Evolutionary conservation across 1,284 basidiomycete species (phyloP), one percentile per base, ranked within the genome.

Genomic region (Entoloma clypeatum): DNA sequence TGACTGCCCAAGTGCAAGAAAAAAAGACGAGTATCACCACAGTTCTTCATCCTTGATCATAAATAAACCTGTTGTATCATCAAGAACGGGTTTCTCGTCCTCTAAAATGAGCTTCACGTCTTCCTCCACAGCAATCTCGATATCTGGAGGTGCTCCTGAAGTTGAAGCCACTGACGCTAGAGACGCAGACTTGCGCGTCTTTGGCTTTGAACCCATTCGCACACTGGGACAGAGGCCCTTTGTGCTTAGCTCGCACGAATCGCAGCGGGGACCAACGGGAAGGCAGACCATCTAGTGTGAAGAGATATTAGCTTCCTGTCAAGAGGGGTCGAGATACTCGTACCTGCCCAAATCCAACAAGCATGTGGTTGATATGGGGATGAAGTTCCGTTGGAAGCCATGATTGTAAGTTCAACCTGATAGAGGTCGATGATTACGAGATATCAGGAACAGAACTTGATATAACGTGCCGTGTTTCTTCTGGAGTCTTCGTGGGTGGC

Each of bases 311-410:
- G 17, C 1, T 30, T 13, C 3, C n/a, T 33, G 31, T 25, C 5
- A 14, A 14, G n/a, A 35, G 23, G 26, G 18, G 9, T 23, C 35
- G 13, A 34, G 42, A 14, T 3, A 26, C 7, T 50, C 62, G 39
- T 49, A 87, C 86, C 72, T 98, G 95, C 9, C 93, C 93, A 51
- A 96, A 95, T 0, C 93, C 92, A 5, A 96, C 93, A 3, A 97
- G 72, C 63, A 92, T 63, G 38, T 86, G 84, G 59, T 95, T 96
- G 53, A 96, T 92, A 4, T 90, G 81, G 7, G 73, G 75, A 53
- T 91, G 87, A 1, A 89, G 67, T 44, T 86, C 79, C 16, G 72
- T 74, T 0, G 92, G 93, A 1, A 96, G 73, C 93, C 93, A 96
- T 0, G 87, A 91, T 61, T 96, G 82, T 3, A 96, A 71, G 56